Evolutionary conservation across 345 rosid genomes (phyloP), one percentile per base, ranked within the genome.

Genomic region (Tarenaya hassleriana): DNA sequence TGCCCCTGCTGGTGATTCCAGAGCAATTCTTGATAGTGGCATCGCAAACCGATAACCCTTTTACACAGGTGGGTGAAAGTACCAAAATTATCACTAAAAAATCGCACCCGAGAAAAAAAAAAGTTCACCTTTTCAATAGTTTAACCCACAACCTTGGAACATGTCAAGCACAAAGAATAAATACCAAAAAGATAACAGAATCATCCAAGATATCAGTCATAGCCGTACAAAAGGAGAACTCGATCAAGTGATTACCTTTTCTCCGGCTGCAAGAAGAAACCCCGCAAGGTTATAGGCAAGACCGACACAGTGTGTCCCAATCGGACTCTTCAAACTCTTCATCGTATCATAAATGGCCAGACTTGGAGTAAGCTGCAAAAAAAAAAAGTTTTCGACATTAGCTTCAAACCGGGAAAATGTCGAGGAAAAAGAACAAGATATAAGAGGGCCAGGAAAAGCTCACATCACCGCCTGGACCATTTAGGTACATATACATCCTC

Each of bases 401-500:
- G 0, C 42, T 64, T 55, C 5, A 59, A 19, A 12, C 31, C 0
- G 15, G 8, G 10, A 10, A 9, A 52, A 24, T 24, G 29, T 24
- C 2, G 5, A 42, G 44, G 2, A 31, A 7, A 45, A 42, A 24
- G 31, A 20, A 27, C 10, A 43, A 4, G 37, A 55, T 31, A 55
- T 38, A 46, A 13, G 20, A 34, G 21, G 34, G 53, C 43, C 43
- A 59, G 50, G 56, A 35, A 41, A 38, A 52, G 70, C 94, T 70
- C 48, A 84, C 95, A 70, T 91, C 98, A 20, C 98, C 98, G 24
- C 96, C 98, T 8, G 89, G 89, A 37, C 96, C 83, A 56, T 75
- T 84, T 34, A 91, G 50, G 71, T 82, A 84, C 45, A 87, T 56
- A 56, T 73, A 80, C 17, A 87, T 71, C 70, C 71, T 79, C 60